These are phyloP conservation scores for Candolleomyces efflorescens DNA, from an alignment of 768 basidiomycete species.

Conservation along the genomic window DNA sequence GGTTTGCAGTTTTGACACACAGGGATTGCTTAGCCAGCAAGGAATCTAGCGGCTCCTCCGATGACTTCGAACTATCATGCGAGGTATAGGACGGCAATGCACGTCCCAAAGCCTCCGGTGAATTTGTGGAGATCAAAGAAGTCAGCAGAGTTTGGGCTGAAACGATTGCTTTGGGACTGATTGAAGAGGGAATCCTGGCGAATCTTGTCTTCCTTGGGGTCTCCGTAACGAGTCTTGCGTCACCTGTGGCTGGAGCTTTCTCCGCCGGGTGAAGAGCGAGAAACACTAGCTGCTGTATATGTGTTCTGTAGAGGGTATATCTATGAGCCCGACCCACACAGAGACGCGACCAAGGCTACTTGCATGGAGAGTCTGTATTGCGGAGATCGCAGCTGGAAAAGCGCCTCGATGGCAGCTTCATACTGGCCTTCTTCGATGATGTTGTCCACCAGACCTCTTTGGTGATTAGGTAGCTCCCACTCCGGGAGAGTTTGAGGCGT, in stretches of 20 bases:
- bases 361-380: conserved; percentile 56
- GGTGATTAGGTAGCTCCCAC: conserved; percentile 11
- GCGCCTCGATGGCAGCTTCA: conserved; percentile 57
- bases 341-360: conserved; percentile 19
- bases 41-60: conserved; percentile 39
- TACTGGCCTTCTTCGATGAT: conserved; percentile 78
- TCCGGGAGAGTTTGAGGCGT: not conserved
- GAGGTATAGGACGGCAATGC: conserved; percentile 50
- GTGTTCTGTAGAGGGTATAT: conserved; percentile 36
- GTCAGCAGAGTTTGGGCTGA: conserved; percentile 52
- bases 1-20: conserved; percentile 48
- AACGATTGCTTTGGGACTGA: conserved; percentile 40
- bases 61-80: conserved; percentile 11
- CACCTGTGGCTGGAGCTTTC: conserved; percentile 17
- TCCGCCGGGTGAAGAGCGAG: conserved; percentile 60
- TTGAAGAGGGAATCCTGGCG: conserved; percentile 32
- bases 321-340: conserved; percentile 8
- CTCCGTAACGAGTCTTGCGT: conserved; percentile 15
- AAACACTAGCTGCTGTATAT: conserved; percentile 65
- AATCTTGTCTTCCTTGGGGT: conserved; percentile 42
- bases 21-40: conserved; percentile 50
- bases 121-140: conserved; percentile 54
- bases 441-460: conserved; percentile 50
- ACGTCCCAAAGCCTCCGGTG: conserved; percentile 46
- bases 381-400: conserved; percentile 60